Evolutionary conservation across 2,329 filamentous ascomycete species (phyloP), one percentile per base, ranked within the genome.

Genomic region (Aplosporella prunicola): DNA sequence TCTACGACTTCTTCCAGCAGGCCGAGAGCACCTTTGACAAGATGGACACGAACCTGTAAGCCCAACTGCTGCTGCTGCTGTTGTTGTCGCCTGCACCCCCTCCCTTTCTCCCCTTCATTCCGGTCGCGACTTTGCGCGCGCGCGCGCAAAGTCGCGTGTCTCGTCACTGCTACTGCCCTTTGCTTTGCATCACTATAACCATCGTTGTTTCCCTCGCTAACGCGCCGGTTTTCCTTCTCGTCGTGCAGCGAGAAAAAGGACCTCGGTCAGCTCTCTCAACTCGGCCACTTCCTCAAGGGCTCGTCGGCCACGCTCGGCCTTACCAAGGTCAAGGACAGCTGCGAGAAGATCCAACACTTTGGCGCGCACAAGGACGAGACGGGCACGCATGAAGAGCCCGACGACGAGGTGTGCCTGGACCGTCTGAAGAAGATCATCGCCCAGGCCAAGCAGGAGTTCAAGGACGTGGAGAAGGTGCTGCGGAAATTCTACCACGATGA

Each of bases 221-320:
- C 41, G 23, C 13, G 28, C 28, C 32, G 32, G 40, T 24, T 28
- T 40, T 20, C 27, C 32, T 33, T 40, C 26, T 29, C 41, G 25
- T 11, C n/a, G 14, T 35, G 42, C 55, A 93, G 87, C 47, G 61
- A 76, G 47, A 59, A 72, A 2, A 71, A 74, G 52, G 70, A 94
- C 42, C 76, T 96, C 40, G 61, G 66, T n/a, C 68, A 78, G 47
- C 76, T 96, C 24, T 93, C 86, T 22, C 72, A 75, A 36, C 78
- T 94, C 20, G 91, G 91, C 27, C 91, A 98, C 64, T 98, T 94
- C 66, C 72, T 98, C 49, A 98, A 98, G 66, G 91, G 91, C 43
- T 96, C 89, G 5, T 95, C 89, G 7, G 89, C 91, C 25, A 95
- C 91, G 4, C 74, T 98, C 37, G 91, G 91, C 30, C 74, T 96